Evolutionary conservation across 371 early-diverging fungal genomes (phyloP), one percentile per base, ranked within the genome.

Genomic region (Aphelidium insulamus): DNA sequence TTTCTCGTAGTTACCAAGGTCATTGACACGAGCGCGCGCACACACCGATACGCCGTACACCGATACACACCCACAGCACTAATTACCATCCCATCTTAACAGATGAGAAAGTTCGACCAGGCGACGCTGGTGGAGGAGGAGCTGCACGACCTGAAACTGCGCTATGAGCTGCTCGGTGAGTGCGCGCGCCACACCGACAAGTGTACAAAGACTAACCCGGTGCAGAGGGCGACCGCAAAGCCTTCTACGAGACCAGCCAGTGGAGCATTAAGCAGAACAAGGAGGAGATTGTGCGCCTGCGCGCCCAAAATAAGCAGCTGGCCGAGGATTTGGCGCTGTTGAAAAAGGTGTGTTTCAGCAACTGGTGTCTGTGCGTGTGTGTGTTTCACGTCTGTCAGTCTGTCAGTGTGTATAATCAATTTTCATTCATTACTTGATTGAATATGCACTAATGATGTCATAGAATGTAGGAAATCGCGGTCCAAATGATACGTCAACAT

Each of bases 181-280:
- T 30, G 16, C 9, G 19, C 12, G 41, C 10, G 20, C 16, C 17
- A 11, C 24, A 24, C 5, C 24, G 11, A 24, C 24, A 24, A 24
- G 11, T 24, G 5, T 5, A 24, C 24, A 24, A 7, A n/a, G 5
- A 5, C 29, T 26, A 2, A 11, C 21, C 18, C 21, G 16, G 4
- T 3, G 30, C 25, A 60, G 66, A 65, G 55, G 62, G 66, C 5
- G 66, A 65, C 30, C 32, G 66, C 26, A 62, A 62, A 30, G 66
- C 66, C 0, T 65, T 62, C 45, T 65, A 65, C 33, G 66, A 62
- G 30, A 59, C 62, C 5, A 49, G 49, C 32, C 66, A 65, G 37
- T 57, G 59, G 59, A 52, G 61, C 1, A 65, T 65, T 34, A 35
- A 57, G 19, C 52, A 51, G 31, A 65, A 65, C 42, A 65, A 65